These are phyloP conservation scores for Coemansia sp. DNA, from an alignment of 192 early-diverging fungal species.

Conservation along the genomic window DNA sequence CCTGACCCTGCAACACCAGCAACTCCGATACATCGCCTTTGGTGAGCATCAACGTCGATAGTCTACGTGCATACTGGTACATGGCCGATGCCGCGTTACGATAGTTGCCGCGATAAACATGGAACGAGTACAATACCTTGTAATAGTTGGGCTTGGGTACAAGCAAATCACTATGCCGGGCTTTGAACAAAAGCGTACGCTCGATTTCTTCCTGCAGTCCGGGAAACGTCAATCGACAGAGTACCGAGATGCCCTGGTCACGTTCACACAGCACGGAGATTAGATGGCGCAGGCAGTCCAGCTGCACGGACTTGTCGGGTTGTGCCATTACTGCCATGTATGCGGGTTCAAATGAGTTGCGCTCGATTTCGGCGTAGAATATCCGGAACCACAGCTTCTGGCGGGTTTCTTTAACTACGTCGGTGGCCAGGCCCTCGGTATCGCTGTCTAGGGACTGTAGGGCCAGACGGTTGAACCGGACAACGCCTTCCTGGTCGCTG, in stretches of 20 bases:
- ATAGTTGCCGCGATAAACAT: conserved; percentile 56
- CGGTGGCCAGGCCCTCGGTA: conserved; percentile 5
- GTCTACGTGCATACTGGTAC: conserved; percentile 54
- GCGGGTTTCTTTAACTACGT: conserved; percentile 11
- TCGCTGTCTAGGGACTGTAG: conserved; percentile 30
- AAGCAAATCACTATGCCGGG: conserved; percentile 46
- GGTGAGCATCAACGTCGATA: conserved; percentile 18
- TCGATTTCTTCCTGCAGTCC: conserved; percentile 53
- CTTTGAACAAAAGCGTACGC: conserved; percentile 52
- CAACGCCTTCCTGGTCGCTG: conserved; percentile 2
- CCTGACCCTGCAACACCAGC: conserved; percentile 39
- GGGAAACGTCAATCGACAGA: conserved; percentile 45
- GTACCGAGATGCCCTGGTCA: conserved; percentile 26
- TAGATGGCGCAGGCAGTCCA: conserved; percentile 53
- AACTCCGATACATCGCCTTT: conserved; percentile 18
- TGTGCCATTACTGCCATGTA: conserved; percentile 54
- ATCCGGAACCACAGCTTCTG: conserved; percentile 49
- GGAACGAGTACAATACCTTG: conserved; percentile 56
- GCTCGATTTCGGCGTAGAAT: conserved; percentile 51
- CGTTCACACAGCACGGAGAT: conserved; percentile 51
- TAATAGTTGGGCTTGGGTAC: conserved; percentile 37
- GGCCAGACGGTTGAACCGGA: conserved; percentile 37
- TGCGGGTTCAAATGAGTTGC: conserved; percentile 39
- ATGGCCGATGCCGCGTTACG: conserved; percentile 56
- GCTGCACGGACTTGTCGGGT: conserved; percentile 34